Base-by-base conservation (phyloP, 371 early-diverging fungal species). In the Furculomyces boomerangus region DNA sequence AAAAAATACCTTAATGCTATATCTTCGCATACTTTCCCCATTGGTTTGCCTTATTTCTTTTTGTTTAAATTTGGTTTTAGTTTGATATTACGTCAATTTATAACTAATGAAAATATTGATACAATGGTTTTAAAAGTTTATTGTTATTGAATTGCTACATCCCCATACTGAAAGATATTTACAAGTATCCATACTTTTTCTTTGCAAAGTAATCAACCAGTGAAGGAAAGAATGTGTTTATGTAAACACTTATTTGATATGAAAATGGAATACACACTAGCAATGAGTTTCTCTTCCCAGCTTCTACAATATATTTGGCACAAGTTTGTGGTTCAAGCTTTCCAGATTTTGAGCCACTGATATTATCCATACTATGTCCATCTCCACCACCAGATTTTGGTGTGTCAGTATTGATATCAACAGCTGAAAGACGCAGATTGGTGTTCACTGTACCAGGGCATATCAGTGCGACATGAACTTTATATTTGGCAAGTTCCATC, bases 401-500 rank as follows among this genome's bases (percentile, higher is more conserved):
- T 0, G 32, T 13, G 2, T 52, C 26, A 13, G 18, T 29, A 25
- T 30, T 45, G 14, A 30, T 16, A 51, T 88, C 88, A 1, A 86
- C 77, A 0, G 88, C 86, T 1, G 83, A 76, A 27, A 61, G 59
- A 2, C 88, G 67, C 37, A 89, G 62, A 13, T 81, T 78, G 0
- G 89, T 88, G 31, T 72, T 78, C 0, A 89, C 86, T 0, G 87
- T 83, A 0, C 81, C 90, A 20, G 88, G 88, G 52, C 81, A 79
- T 0, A 77, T 74, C 5, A 87, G 61, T 2, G 80, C 77, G 7
- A 90, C 72, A 5, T 45, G 37, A 1, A 87, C 59, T 10, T 61
- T 73, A 18, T 72, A 72, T 1, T 67, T 64, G 1, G 64, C 68
- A 5, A 87, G 62, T 59, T 91, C 92, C 59, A 89, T 81, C 0